Evolutionary conservation across 2,329 filamentous ascomycete species (phyloP), one percentile per base, ranked within the genome.

Genomic region (Geosmithia flava): DNA sequence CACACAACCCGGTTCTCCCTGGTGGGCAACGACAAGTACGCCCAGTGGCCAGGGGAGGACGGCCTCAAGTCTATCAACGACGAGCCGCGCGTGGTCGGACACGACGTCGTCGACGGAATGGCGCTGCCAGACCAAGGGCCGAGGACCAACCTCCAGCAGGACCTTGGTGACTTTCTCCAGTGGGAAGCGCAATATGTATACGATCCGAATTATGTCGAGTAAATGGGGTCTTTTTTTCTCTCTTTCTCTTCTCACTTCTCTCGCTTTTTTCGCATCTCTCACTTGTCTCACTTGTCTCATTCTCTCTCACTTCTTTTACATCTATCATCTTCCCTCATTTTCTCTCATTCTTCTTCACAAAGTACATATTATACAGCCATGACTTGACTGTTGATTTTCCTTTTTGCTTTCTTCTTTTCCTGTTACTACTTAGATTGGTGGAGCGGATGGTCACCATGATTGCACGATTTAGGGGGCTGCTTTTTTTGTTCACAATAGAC

Each of bases 141-240:
- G 23, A 27, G 4, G 23, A 27, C 23, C 56, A 81, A 81, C 52
- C 64, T 81, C 2, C 69, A 70, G 11, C 74, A 79, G 51, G 78
- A 81, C 55, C 56, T 81, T 40, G 74, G 73, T 1, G 76, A 80
- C 51, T 81, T 78, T 53, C 56, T 81, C 45, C 68, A 63, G 48
- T 81, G 76, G 76, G 76, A 78, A 58, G 62, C 71, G 3, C 69
- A 77, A 53, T 65, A 76, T 48, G 68, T 70, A 2, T 41, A 39
- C 27, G 27, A 17, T 8, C 13, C 30, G 15, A 40, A 45, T 1
- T 49, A 47, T 41, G 47, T 44, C 48, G 48, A 45, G 23, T 27
- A 27, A 8, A 4, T 20, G 33, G 20, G 42, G 43, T 41, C 46
- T 20, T 44, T 39, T 19, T 37, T 39, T 46, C 37, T 17, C 15